Percentiles rank a stretch among this genome's conserved stretches.
Conservation (phyloP, 2,329 filamentous ascomycete species). For the Aspergillus novofumigatus region DNA sequence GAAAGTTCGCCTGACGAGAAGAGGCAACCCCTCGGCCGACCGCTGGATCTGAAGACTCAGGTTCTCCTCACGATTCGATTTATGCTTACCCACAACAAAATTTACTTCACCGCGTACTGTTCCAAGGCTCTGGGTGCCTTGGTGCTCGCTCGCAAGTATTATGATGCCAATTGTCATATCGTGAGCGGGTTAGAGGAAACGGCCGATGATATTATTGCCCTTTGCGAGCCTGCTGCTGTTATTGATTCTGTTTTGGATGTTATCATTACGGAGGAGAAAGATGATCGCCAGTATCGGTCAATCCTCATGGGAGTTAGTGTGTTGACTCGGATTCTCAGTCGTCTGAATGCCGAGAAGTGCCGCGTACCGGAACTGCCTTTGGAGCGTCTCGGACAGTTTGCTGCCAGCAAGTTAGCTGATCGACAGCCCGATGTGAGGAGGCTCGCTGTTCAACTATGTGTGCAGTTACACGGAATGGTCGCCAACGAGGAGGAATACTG, state of each 20-base stretch:
- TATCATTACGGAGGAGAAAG: constrained; percentile 21
- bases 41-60: constrained; percentile 39
- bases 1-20: constrained; percentile 30
- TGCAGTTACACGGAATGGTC: constrained; percentile 25
- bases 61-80: constrained; percentile 39
- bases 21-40: constrained; percentile 18
- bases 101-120: constrained; percentile 33
- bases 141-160: constrained; percentile 35
- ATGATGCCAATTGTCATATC: constrained; percentile 38
- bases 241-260: constrained; percentile 8
- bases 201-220: constrained; percentile 30
- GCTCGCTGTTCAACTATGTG: constrained; percentile 34
- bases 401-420: constrained; percentile 28
- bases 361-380: constrained; percentile 14
- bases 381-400: constrained; percentile 31
- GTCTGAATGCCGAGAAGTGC: constrained; percentile 18
- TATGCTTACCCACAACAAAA: constrained; percentile 34
- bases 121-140: constrained; percentile 34
- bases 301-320: constrained; percentile 34
- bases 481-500: constrained; percentile 24
- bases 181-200: constrained; percentile 39
- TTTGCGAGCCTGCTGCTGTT: constrained; percentile 19
- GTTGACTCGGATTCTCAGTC: constrained; percentile 24
- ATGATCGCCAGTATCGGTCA: constrained; percentile 28
- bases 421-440: constrained; percentile 36